Evolutionary conservation across 768 basidiomycete species (phyloP), one percentile per base, ranked within the genome.

Genomic region (Calocybe cyanea): DNA sequence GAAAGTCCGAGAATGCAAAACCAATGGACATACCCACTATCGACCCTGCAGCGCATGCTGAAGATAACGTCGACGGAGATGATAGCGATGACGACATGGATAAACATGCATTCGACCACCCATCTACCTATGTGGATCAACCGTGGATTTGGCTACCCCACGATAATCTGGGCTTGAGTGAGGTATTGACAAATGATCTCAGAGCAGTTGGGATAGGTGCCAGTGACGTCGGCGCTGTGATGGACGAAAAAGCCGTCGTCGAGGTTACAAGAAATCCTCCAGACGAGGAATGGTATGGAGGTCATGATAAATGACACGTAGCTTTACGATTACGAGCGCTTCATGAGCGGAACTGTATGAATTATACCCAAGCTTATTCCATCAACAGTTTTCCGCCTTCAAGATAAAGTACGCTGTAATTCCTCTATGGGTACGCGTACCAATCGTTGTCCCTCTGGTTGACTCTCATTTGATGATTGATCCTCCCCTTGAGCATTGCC

Each of bases 371-470:
- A 20, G 18, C 19, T 2, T 3, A 31, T 7, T 42, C 28, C 34
- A 25, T 28, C 19, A n/a, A 43, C 15, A 32, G 20, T 15, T 53
- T 24, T 55, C 45, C 49, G 40, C n/a, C n/a, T 43, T 60, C 34
- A 57, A 54, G 9, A 59, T 3, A 59, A 50, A 45, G 52, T 54
- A 49, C 60, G 56, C 52, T 79, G 76, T 34, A 87, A 57, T 34
- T 84, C 83, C 44, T 87, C 85, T 28, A 87, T 70, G 0, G 85
- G 83, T 8, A 88, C 73, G n/a, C 85, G 83, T 20, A 88, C 84
- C 23, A 88, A 68, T 41, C 81, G 75, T 55, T 85, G 78, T 34
- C 84, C 83, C 7, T 67, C 63, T 9, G 55, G 28, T 11, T 38
- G 44, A 15, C 52, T 38, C 15, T 41, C 39, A 14, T 46, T 44